Percentiles rank a stretch among this genome's conserved stretches.
phyloP scores from a whole-genome alignment of 352 stramenopile genomes.

The Phytophthora litchii region DNA sequence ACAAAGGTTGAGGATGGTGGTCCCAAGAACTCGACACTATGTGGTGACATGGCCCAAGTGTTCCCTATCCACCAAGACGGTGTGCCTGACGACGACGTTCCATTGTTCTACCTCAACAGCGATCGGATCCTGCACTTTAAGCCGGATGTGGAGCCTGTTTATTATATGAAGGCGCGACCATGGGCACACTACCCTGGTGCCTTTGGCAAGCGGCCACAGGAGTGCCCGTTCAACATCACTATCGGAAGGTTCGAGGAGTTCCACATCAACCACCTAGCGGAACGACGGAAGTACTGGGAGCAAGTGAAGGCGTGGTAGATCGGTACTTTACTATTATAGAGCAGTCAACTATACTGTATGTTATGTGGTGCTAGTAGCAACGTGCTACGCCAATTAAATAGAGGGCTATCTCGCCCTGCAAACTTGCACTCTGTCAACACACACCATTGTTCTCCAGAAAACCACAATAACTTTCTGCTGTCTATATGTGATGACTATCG shows the following conservation, averaged over 20 bases:
- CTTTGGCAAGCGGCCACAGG: slow-evolving; percentile 38
- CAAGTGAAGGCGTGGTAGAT: slow-evolving; percentile 37
- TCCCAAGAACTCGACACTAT: slow-evolving; percentile 43
- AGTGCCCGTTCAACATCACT: slow-evolving; percentile 54
- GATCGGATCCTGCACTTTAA: slow-evolving; percentile 49
- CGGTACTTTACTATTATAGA: slow-evolving; percentile 7
- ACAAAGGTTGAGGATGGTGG: slow-evolving; percentile 29
- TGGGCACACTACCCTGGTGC: slow-evolving; percentile 46
- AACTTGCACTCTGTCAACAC: slow-evolving; percentile 6
- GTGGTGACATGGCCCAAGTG: slow-evolving; percentile 56
- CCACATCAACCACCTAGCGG: slow-evolving; percentile 38
- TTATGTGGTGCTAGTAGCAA: too few species aligned
- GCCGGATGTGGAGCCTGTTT: slow-evolving; percentile 40
- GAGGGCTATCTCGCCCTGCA: background rate
- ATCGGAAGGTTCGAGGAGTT: slow-evolving; percentile 29
- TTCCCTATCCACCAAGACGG: slow-evolving; percentile 41
- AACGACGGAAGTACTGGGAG: slow-evolving; percentile 41
- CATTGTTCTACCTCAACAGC: slow-evolving; percentile 60
- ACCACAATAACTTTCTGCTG: too few species aligned
- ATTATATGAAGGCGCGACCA: slow-evolving; percentile 46
- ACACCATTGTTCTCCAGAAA: too few species aligned
- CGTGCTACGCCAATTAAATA: slow-evolving; percentile 12
- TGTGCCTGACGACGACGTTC: slow-evolving; percentile 28
- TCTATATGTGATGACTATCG: background rate
- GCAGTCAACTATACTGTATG: slow-evolving; percentile 8